phyloP scores from a whole-genome alignment of 169 alveolate species.

The Babesia divergens region DNA sequence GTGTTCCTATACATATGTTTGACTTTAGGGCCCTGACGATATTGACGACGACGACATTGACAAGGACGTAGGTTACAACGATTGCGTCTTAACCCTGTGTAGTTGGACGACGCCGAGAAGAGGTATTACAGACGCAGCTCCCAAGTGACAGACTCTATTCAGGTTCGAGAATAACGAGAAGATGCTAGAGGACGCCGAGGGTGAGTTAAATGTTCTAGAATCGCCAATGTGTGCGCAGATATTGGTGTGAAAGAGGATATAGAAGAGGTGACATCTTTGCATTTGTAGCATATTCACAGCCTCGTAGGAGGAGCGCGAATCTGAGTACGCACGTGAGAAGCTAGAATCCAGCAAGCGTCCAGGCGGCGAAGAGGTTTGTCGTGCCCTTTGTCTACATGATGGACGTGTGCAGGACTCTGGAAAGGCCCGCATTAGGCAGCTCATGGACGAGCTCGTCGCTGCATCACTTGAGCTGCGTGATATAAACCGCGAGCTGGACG shows the following conservation, averaged over 20 bases:
- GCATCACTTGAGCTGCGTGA: conserved; percentile 38
- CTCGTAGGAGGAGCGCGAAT: conserved; percentile 41
- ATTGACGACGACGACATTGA: background rate
- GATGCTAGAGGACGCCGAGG: conserved; percentile 63
- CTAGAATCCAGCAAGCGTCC: background rate
- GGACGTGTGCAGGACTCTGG: conserved; percentile 16
- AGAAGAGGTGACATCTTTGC: conserved; percentile 25
- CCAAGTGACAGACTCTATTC: background rate
- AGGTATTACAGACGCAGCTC: background rate
- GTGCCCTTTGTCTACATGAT: background rate
- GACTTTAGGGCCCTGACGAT: no score
- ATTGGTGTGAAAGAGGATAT: conserved; percentile 49
- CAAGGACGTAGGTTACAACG: background rate
- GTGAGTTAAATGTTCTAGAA: conserved; percentile 4
- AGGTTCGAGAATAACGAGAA: conserved; percentile 40
- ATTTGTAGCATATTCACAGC: background rate
- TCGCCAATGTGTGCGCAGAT: conserved; percentile 33
- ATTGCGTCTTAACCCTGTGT: background rate
- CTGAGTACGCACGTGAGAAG: conserved; percentile 22
- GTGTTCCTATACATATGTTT: no score
- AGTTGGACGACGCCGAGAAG: conserved; percentile 47
- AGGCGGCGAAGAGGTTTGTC: conserved; percentile 1
- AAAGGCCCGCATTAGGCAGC: conserved; percentile 23
- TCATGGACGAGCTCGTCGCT: conserved; percentile 56
- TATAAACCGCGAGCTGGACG: conserved; percentile 35